A percentile compares a stretch with the other conserved stretches of the same genome.
phyloP scores from a whole-genome alignment of 148 eudicot genomes.

The Vaccinium myrtillus region DNA sequence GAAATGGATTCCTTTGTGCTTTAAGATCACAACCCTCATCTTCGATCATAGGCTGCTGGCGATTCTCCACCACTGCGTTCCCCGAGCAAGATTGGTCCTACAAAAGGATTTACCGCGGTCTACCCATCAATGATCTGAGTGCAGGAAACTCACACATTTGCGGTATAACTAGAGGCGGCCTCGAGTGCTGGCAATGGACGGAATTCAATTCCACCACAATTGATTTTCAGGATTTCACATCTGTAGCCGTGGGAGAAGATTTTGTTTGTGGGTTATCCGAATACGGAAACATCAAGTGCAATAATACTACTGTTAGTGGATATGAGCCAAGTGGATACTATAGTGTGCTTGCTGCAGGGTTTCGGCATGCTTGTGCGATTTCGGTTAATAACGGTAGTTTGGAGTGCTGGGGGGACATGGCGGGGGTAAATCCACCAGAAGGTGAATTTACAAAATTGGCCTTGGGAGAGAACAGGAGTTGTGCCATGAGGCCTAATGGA shows the following conservation, averaged over 20 bases:
- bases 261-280: constrained; percentile 60
- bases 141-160: constrained; percentile 64
- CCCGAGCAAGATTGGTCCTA: constrained; percentile 6
- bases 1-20: constrained; percentile 66
- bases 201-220: background rate
- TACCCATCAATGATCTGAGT: constrained; percentile 42
- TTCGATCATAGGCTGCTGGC: constrained; percentile 67
- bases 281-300: constrained; percentile 44
- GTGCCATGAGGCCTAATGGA: constrained; percentile 50
- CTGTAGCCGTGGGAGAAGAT: constrained; percentile 59
- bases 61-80: constrained; percentile 30
- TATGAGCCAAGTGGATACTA: constrained; percentile 43
- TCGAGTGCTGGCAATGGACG: constrained; percentile 70
- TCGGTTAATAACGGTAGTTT: constrained; percentile 37
- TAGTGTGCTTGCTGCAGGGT: constrained; percentile 48
- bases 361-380: constrained; percentile 50
- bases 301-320: constrained; percentile 21
- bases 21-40: constrained; percentile 24
- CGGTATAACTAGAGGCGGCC: constrained; percentile 39
- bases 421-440: constrained; percentile 26
- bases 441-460: constrained; percentile 56
- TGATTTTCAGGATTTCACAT: constrained; percentile 22
- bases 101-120: constrained; percentile 58
- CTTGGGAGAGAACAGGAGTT: constrained; percentile 58
- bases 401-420: constrained; percentile 64